phyloP scores from a whole-genome alignment of 305 asterid genomes.

The Monarda citriodora region DNA sequence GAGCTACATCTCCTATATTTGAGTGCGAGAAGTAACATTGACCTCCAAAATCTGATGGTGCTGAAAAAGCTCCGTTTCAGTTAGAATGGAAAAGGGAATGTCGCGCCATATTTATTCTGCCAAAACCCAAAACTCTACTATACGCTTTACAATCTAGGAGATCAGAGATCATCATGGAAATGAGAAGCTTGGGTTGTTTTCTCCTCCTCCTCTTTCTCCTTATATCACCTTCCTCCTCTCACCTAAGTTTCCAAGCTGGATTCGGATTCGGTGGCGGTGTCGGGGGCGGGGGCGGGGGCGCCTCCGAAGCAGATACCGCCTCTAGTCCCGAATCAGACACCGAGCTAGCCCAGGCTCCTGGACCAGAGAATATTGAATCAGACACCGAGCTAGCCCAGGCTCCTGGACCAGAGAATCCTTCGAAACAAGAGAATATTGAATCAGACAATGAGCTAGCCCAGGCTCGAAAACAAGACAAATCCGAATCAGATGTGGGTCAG shows the following conservation, averaged over 20 bases:
- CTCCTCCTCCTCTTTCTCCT: slow-evolving; percentile 29
- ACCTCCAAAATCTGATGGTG: slow-evolving; percentile 23
- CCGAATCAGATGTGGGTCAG: neutral
- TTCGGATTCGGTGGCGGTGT: neutral
- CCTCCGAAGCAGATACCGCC: neutral
- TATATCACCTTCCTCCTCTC: slow-evolving; percentile 18
- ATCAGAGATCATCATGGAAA: slow-evolving; percentile 30
- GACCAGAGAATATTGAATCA: no score
- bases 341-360: no score
- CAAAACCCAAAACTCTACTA: slow-evolving; percentile 6
- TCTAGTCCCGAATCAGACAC: neutral
- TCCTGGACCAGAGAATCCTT: no score
- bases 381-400: no score
- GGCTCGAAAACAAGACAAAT: neutral
- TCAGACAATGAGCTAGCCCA: neutral
- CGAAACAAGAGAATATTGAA: no score
- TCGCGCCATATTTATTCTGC: slow-evolving; percentile 9
- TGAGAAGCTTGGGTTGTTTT: slow-evolving; percentile 35
- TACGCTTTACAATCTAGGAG: slow-evolving; percentile 29
- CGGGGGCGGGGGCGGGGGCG: no score
- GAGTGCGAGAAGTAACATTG: slow-evolving; percentile 19
- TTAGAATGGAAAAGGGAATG: neutral
- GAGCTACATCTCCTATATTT: slow-evolving; percentile 35
- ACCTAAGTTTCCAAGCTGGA: neutral
- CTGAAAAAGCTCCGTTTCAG: neutral